Percentiles rank a stretch among this genome's conserved stretches.
Conservation (phyloP, 164 flowering plant species). For the Magnolia sinica region DNA sequence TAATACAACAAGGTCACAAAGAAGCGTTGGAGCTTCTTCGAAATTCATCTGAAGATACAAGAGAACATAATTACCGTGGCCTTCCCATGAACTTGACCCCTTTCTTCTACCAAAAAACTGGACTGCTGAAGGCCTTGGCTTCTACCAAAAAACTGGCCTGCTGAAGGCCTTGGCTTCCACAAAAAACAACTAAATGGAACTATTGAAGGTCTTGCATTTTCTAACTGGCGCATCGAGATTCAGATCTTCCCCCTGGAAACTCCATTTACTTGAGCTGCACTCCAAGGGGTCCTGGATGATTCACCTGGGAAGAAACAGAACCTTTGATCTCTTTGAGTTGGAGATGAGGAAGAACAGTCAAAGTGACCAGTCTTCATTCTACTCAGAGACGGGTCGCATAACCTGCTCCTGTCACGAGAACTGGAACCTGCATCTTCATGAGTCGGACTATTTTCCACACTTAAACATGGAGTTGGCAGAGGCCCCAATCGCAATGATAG, state of each 20-base stretch:
- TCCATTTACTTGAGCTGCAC: constrained; percentile 30
- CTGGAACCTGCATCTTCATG: constrained; percentile 23
- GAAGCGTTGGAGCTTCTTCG: constrained; percentile 13
- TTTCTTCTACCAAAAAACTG: constrained; percentile 32
- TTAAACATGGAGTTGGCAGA: constrained; percentile 6
- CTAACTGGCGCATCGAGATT: constrained; percentile 25
- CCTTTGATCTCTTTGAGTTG: constrained; percentile 26
- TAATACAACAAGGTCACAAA: constrained; percentile 13
- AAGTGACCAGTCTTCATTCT: constrained; percentile 1
- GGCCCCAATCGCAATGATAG: constrained; percentile 50
- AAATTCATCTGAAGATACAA: constrained; percentile 9
- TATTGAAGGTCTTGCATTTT: constrained; percentile 39
- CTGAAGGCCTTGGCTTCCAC: constrained; percentile 33
- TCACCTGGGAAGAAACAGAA: constrained; percentile 40
- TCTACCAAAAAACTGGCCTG: constrained; percentile 34
- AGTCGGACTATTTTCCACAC: constrained; percentile 15
- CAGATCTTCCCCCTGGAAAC: constrained; percentile 34
- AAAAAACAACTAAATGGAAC: constrained; percentile 8
- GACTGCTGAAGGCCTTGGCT: constrained; percentile 26
- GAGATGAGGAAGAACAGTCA: constrained; percentile 9
- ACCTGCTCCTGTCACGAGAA: constrained; percentile 32
- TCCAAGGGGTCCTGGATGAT: constrained; percentile 27
- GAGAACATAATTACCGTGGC: constrained; percentile 11
- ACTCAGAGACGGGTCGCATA: constrained; percentile 12
- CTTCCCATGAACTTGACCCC: constrained; percentile 43